Conservation (phyloP, 495 filamentous ascomycete species). For the Echria macrotheca region DNA sequence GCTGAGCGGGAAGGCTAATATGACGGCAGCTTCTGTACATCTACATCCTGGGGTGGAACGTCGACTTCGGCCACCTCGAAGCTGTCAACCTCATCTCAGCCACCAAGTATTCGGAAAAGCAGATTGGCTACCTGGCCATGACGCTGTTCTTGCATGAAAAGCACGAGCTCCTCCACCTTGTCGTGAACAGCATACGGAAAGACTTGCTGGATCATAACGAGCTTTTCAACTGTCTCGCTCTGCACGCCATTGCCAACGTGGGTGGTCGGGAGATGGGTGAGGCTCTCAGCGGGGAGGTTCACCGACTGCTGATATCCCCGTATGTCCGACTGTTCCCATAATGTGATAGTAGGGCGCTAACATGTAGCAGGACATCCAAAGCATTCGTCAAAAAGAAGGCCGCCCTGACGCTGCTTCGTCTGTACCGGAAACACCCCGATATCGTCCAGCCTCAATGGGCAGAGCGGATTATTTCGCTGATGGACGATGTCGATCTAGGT, state of each 20-base stretch:
- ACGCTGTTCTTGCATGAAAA: conserved; percentile 96
- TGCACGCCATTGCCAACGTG: conserved; percentile 98
- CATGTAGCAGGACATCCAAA: conserved; percentile 70
- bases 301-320: conserved; percentile 92
- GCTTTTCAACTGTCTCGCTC: conserved; percentile 92
- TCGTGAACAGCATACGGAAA: conserved; percentile 98
- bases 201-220: conserved; percentile 93
- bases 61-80: conserved; percentile 98
- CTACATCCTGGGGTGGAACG: conserved; percentile 98
- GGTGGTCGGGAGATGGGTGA: conserved; percentile 96
- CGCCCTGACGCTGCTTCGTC: conserved; percentile 86
- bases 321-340: conserved; percentile 43
- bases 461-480: conserved; percentile 92
- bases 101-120: conserved; percentile 97
- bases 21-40: conserved; percentile 79
- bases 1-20: conserved; percentile 2
- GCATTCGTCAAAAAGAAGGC: conserved; percentile 99
- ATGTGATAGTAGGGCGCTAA: conserved; percentile 11
- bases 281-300: conserved; percentile 86
- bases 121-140: conserved; percentile 97
- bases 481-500: conserved; percentile 95
- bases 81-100: conserved; percentile 96
- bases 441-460: conserved; percentile 97
- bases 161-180: conserved; percentile 91
- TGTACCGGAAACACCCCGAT: conserved; percentile 88